Base-by-base conservation (phyloP, 2,329 filamentous ascomycete genomes). In the Graphilbum fragrans region DNA sequence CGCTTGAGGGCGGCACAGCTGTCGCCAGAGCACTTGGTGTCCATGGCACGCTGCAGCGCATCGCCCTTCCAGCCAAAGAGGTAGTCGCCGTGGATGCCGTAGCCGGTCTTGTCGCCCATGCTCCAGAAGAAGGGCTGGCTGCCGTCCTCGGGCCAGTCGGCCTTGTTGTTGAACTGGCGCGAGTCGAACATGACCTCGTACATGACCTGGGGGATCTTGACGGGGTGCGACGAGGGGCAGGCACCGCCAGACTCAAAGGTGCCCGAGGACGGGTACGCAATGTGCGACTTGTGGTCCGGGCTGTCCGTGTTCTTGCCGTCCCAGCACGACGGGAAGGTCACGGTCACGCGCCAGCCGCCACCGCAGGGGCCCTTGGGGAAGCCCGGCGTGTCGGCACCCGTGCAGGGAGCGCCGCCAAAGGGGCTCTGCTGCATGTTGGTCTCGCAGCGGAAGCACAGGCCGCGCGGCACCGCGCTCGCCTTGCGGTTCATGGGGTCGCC, bases 221-320 rank as follows among this genome's bases (percentile, higher is more conserved):
- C 45, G 3, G 49, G 48, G 41, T 50, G 49, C 16, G 47, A 36
- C 4, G 42, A 17, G n/a, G 49, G 47, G 39, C 47, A 51, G 27
- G 47, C 42, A 32, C 49, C 49, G 38, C 49, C 49, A 37, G 39
- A 38, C 47, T 51, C 49, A 31, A 49, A 51, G 17, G 47, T 49
- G 31, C 49, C 49, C 9, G 37, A 41, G 12, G 42, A 35, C 22
- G 47, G 45, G 40, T 49, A 46, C 18, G 45, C 42, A 29, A 45
- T 44, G 38, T 49, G 45, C 16, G 41, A 48, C 38, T 63, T 58
- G 50, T 67, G 63, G 48, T 66, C 62, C 2, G 62, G 61, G 22
- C 55, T 60, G 49, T 67, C 63, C n/a, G 64, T 55, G 46, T 64
- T 63, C 44, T 55, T 55, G 37, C 64, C 64, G 42, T 66, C 61